phyloP scores from a whole-genome alignment of 805 yeast species.

The Kluyveromyces lactis region DNA sequence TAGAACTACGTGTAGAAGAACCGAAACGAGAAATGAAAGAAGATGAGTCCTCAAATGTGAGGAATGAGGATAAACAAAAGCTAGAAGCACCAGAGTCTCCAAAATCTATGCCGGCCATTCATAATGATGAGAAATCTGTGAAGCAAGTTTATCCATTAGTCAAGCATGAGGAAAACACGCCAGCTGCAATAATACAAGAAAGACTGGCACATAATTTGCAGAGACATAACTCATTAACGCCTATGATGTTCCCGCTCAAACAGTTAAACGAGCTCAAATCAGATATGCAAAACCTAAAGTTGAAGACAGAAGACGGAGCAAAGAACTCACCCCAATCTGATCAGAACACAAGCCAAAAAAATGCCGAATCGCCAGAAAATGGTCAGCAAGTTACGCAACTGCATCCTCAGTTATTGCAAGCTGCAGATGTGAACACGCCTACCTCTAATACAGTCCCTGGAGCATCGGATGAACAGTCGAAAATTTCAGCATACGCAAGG shows the following conservation, averaged over 20 bases:
- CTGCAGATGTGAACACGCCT: neutral
- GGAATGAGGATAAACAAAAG: conserved; percentile 6
- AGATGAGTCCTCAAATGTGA: conserved; percentile 2
- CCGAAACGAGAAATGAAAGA: neutral
- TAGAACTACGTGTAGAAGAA: neutral
- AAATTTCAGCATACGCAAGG: conserved; percentile 50
- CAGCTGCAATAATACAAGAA: conserved; percentile 19
- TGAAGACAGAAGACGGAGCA: neutral
- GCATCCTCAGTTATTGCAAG: neutral
- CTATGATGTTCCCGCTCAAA: conserved; percentile 8
- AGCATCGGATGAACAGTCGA: conserved; percentile 28
- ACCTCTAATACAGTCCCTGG: conserved; percentile 5
- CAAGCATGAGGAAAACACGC: conserved; percentile 13
- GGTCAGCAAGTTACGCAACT: neutral
- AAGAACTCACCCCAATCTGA: neutral
- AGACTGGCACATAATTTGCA: conserved; percentile 9
- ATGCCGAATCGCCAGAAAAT: neutral
- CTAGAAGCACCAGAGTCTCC: conserved; percentile 3
- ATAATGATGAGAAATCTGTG: neutral
- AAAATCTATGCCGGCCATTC: neutral
- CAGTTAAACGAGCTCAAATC: conserved; percentile 3
- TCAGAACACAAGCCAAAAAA: neutral
- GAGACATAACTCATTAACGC: conserved; percentile 23
- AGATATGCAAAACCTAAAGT: conserved; percentile 1
- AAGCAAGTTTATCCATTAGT: neutral